Conservation (phyloP, 768 basidiomycete genomes). For the Holtermannia corniformis region DNA sequence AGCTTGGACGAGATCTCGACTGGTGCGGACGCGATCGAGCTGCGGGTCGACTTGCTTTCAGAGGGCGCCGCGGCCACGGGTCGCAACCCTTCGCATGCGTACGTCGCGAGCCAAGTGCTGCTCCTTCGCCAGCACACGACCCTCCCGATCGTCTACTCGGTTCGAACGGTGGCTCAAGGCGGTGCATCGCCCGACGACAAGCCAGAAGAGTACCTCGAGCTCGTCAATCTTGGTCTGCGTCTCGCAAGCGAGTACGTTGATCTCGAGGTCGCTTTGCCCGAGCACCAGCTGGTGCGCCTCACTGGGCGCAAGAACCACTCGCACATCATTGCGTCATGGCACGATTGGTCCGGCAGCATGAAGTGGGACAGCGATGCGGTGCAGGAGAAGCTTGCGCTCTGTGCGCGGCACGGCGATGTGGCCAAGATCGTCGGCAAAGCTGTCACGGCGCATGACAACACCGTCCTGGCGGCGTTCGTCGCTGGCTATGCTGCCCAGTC, state of each 20-base stretch:
- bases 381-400: conserved; percentile 60
- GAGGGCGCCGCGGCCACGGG: conserved; percentile 35
- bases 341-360: conserved; percentile 81
- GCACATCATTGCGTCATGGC: conserved; percentile 83
- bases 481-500: conserved; percentile 45
- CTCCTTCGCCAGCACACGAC: conserved; percentile 63
- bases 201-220: conserved; percentile 59
- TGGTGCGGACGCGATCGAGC: conserved; percentile 84
- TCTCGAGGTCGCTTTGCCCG: conserved; percentile 70
- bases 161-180: conserved; percentile 77
- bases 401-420: conserved; percentile 66
- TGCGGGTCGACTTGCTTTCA: conserved; percentile 84
- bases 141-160: conserved; percentile 85
- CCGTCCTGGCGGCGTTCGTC: conserved; percentile 65
- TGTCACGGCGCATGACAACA: conserved; percentile 62
- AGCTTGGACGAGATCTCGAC: conserved; percentile 62
- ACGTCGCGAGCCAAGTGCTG: conserved; percentile 72
- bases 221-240: conserved; percentile 68
- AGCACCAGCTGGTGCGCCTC: conserved; percentile 54
- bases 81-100: conserved; percentile 45
- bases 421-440: conserved; percentile 90
- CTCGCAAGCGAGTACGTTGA: conserved; percentile 88
- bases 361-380: conserved; percentile 65
- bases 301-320: conserved; percentile 58
- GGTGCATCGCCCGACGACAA: conserved; percentile 79